Base-by-base conservation (phyloP, 352 stramenopile species). In the Phytophthora syringae region DNA sequence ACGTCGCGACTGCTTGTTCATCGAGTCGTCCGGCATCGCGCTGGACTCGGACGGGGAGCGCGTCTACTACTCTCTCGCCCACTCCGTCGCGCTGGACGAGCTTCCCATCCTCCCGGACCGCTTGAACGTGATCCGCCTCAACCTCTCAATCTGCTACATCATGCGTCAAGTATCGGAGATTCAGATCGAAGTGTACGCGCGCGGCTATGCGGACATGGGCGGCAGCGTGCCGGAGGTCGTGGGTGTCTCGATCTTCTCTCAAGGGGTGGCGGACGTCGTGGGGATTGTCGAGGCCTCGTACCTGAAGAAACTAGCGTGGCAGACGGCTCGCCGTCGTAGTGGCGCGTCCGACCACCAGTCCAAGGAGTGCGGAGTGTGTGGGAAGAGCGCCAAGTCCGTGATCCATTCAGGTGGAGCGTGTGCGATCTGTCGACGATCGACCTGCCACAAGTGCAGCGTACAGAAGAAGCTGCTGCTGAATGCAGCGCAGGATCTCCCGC, bases 61-160 rank as follows among this genome's bases (percentile, higher is more conserved):
- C 12, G 67, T 82, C 2, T 81, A 80, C 53, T 85, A 88, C 68
- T 70, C 25, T n/a, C 61, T 85, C 20, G 67, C 73, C 16, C 77
- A 86, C 34, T 85, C 77, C 20, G 55, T 82, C 5, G 74, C 78
- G 24, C 42, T 85, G 25, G 57, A 70, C 25, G 69, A 78, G 16
- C 68, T 60, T 20, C 73, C 73, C 0, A 16, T 52, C 13, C 55
- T 71, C 2, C 51, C 67, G 0, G 65, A 70, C 22, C 69, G 49
- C 32, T 59, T 67, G 39, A 70, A 84, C 49, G 65, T 85, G 20
- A 70, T 82, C 7, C 79, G 79, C 16, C 47, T 72, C 3, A 82
- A 74, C 20, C 60, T 84, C 36, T 86, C 77, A 2, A 78, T 79
- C 42, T 88, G 79, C 67, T 80, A 79, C 61, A 82, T 84, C 37